Evolutionary conservation across 202 grass and related monocot species (phyloP).

Genomic region (Panicum hallii): DNA sequence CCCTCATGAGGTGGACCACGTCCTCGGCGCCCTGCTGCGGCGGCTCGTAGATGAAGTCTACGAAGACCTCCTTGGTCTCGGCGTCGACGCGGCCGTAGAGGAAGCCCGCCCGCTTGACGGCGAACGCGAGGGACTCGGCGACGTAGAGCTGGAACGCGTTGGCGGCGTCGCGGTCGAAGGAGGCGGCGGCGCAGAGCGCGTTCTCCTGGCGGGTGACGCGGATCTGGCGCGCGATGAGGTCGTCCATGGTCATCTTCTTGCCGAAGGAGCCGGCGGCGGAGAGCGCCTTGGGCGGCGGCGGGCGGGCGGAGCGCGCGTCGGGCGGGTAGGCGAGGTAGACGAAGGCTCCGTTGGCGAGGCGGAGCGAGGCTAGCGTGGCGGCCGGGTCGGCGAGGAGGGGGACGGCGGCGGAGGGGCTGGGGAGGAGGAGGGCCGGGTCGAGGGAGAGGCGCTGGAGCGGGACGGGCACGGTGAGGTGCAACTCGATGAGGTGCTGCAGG

Average conservation of each 20-base stretch:
- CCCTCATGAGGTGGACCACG: constrained; percentile 55
- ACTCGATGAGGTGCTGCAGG: constrained; percentile 69
- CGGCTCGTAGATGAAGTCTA: constrained; percentile 94
- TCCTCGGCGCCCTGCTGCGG: constrained; percentile 79
- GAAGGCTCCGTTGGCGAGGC: constrained; percentile 73
- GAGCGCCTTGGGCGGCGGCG: constrained; percentile 52
- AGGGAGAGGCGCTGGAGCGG: constrained; percentile 76
- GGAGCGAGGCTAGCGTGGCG: constrained; percentile 53
- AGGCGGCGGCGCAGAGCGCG: constrained; percentile 67
- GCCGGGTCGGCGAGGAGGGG: constrained; percentile 50
- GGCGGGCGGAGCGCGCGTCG: constrained; percentile 55
- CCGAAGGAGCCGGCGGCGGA: constrained; percentile 64
- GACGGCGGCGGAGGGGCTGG: background rate
- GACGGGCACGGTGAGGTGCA: constrained; percentile 62
- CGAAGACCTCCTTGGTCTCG: constrained; percentile 56
- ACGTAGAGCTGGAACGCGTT: constrained; percentile 88
- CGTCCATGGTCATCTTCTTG: constrained; percentile 89
- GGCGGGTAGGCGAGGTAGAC: constrained; percentile 68
- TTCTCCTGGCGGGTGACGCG: constrained; percentile 83
- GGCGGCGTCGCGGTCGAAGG: constrained; percentile 76
- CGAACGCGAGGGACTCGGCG: constrained; percentile 74
- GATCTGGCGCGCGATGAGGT: constrained; percentile 94
- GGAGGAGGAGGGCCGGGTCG: constrained; percentile 63
- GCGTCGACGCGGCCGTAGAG: constrained; percentile 69
- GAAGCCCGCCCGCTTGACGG: constrained; percentile 80